These are phyloP conservation scores for Elsinoe australis DNA, from an alignment of 2,329 filamentous ascomycete genomes.

Conservation along the genomic window DNA sequence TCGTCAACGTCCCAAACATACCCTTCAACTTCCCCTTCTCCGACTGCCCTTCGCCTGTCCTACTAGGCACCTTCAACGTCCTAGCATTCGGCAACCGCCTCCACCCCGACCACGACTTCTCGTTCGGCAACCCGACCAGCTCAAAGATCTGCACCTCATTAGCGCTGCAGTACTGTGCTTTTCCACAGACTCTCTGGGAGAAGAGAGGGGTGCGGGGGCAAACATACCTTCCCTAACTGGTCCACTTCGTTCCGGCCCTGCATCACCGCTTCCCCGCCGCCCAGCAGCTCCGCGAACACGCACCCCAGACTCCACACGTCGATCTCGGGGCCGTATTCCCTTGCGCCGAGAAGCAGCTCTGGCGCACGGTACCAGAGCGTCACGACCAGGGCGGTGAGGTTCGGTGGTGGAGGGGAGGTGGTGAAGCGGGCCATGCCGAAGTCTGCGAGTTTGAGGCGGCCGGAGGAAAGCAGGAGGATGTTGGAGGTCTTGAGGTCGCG, in stretches of 20 bases:
- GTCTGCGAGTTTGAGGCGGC: slow-evolving; percentile 89
- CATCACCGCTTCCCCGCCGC: slow-evolving; percentile 71
- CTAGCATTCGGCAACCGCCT: slow-evolving; percentile 79
- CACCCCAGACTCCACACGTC: slow-evolving; percentile 97
- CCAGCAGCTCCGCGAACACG: slow-evolving; percentile 89
- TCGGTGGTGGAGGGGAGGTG: slow-evolving; percentile 62
- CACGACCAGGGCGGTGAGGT: slow-evolving; percentile 85
- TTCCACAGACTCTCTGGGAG: neutral
- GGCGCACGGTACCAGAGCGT: slow-evolving; percentile 95
- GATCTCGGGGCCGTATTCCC: slow-evolving; percentile 95
- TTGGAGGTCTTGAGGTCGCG: slow-evolving; percentile 92
- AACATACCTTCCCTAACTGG: slow-evolving; percentile 65
- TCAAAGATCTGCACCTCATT: slow-evolving; percentile 59
- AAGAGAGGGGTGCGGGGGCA: slow-evolving; percentile 21
- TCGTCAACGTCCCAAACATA: slow-evolving; percentile 50
- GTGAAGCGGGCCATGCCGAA: slow-evolving; percentile 96
- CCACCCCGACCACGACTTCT: slow-evolving; percentile 79
- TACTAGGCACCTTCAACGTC: slow-evolving; percentile 26
- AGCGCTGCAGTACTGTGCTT: slow-evolving; percentile 15
- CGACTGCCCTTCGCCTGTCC: neutral
- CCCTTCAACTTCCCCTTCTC: slow-evolving; percentile 3
- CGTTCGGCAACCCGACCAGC: slow-evolving; percentile 77
- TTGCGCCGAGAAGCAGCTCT: slow-evolving; percentile 79
- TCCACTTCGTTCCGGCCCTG: slow-evolving; percentile 91
- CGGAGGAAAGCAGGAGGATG: slow-evolving; percentile 89